phyloP scores from a whole-genome alignment of 805 yeast species.

The Lachancea cidri region DNA sequence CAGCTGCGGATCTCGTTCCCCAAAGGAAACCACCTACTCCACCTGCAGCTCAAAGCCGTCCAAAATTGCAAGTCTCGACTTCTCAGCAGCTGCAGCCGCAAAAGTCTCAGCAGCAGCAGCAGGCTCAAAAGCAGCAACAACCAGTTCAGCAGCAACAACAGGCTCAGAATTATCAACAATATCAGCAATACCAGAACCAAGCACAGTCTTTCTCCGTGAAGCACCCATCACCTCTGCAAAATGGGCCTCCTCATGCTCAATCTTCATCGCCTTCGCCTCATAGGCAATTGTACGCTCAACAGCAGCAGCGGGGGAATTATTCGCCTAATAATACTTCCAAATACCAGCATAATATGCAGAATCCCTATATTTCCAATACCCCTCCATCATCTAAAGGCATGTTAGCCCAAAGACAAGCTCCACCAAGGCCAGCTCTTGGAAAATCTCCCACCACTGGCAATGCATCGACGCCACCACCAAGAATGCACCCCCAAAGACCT shows the following conservation, averaged over 20 bases:
- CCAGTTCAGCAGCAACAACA: slow-evolving; percentile 6
- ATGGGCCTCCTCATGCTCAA: not conserved
- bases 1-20: slow-evolving; percentile 37
- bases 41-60: slow-evolving; percentile 28
- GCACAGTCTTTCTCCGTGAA: slow-evolving; percentile 5
- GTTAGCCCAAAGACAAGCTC: slow-evolving; percentile 26
- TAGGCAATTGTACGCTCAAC: not conserved
- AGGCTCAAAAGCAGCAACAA: slow-evolving; percentile 9
- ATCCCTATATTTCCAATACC: slow-evolving; percentile 7
- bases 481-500: slow-evolving; percentile 14
- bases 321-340: not conserved
- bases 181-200: slow-evolving; percentile 8
- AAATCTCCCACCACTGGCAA: slow-evolving; percentile 2
- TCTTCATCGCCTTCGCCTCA: not conserved
- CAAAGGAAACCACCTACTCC: slow-evolving; percentile 55
- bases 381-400: slow-evolving; percentile 16
- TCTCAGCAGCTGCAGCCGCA: slow-evolving; percentile 3
- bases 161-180: too few species aligned
- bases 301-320: not conserved
- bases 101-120: slow-evolving; percentile 5
- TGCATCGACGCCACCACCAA: slow-evolving; percentile 20
- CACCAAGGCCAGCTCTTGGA: slow-evolving; percentile 6
- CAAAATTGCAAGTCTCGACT: slow-evolving; percentile 9
- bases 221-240: slow-evolving; percentile 4
- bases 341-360: slow-evolving; percentile 7